Percentiles rank a stretch among this genome's conserved stretches.
Evolutionary conservation across 2,329 filamentous ascomycete genomes (phyloP).

Genomic region (Teratosphaeriaceae sp.): DNA sequence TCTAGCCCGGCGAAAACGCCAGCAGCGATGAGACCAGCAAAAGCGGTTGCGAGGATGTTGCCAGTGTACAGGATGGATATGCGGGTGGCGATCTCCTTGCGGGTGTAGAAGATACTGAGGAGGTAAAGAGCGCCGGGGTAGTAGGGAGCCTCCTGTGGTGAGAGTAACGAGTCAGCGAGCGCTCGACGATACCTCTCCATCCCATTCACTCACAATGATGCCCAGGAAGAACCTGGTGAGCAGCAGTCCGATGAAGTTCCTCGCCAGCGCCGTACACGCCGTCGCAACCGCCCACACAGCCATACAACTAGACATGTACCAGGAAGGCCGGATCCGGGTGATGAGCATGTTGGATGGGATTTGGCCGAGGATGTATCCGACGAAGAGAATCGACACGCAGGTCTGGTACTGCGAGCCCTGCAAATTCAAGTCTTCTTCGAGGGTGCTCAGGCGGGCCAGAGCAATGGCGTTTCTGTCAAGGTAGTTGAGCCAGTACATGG

Average conservation of each 20-base stretch:
- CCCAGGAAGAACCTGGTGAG: constrained; percentile 35
- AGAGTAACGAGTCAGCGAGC: too few relatives aligned
- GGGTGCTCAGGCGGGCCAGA: constrained; percentile 20
- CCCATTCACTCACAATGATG: too few relatives aligned
- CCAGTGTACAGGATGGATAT: constrained; percentile 49
- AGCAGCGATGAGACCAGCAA: constrained; percentile 49
- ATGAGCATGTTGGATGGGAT: constrained; percentile 33
- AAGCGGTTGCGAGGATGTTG: constrained; percentile 44
- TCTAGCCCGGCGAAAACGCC: constrained; percentile 41
- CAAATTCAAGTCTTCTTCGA: constrained; percentile 38
- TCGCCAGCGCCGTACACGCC: constrained; percentile 26
- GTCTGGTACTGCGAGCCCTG: constrained; percentile 40
- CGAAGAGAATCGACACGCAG: constrained; percentile 39
- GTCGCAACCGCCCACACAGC: constrained; percentile 31
- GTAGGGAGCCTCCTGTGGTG: constrained; percentile 45
- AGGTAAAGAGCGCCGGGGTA: constrained; percentile 43
- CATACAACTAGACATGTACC: constrained; percentile 29
- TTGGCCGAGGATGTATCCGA: constrained; percentile 32
- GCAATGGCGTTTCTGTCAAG: constrained; percentile 26
- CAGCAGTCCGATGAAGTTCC: constrained; percentile 31
- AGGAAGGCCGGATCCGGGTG: constrained; percentile 29
- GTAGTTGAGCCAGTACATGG: constrained; percentile 24
- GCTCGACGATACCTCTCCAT: too few relatives aligned
- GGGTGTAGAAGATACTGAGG: constrained; percentile 48
- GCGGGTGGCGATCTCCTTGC: constrained; percentile 44